Base-by-base conservation (phyloP, 2,329 filamentous ascomycete genomes). In the Arthroderma sp. region DNA sequence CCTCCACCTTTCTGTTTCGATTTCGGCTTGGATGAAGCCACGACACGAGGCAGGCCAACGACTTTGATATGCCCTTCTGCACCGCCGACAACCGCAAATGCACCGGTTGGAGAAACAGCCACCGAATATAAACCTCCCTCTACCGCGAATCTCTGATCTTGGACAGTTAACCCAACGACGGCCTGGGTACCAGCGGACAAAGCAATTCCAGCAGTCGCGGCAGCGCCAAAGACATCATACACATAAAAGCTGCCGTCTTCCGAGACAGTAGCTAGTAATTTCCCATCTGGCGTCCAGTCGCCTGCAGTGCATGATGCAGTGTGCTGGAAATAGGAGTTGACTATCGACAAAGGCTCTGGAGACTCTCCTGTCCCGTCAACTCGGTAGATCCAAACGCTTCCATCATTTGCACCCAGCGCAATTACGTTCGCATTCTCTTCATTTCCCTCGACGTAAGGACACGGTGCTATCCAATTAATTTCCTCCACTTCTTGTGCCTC, bases 371-470 rank as follows among this genome's bases (percentile, higher is more conserved):
- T 68, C 15, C 11, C 40, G 61, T 88, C 81, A 57, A 96, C 74
- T n/a, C 80, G 81, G 68, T 95, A 94, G 6, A 98, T 83, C 91
- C 91, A 98, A 36, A 95, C 87, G 42, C 81, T 88, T 45, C 91
- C 91, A 60, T 98, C 88, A 32, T 76, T 83, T 31, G 87, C 87
- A 46, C 91, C 91, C 5, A 98, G 69, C 0, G 91, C 91, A 50
- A 98, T 61, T 6, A 85, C 80, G 66, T 95, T 93, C 49, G 82
- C 77, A 59, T 85, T 78, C 4, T 71, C 67, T 32, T 65, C 61
- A 4, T 57, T 55, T 1, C 56, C 59, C 6, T 28, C 11, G 22
- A 27, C 36, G 49, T 80, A 72, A 1, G 88, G 87, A 59, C 85
- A 94, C 0, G 86, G 67, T 1, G 72, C 66, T 31, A 96, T 65